Evolutionary conservation across 768 basidiomycete species (phyloP), one percentile per base, ranked within the genome.

Genomic region (Dentipellis sp.): DNA sequence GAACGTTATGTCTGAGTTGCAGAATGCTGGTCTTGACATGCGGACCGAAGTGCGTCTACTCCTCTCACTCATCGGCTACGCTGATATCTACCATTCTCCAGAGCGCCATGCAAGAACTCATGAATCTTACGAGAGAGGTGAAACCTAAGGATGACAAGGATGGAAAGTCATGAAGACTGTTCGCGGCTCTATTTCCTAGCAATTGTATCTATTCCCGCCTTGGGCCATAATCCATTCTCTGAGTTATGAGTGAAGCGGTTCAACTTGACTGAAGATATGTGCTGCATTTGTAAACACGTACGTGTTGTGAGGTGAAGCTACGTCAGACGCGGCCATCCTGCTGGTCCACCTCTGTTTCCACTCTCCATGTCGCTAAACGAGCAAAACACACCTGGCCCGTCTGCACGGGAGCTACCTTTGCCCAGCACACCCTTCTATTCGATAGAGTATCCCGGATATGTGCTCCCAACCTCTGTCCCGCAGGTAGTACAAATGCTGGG

Each of bases 371-470:
- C 40, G 14, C 40, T 42, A 19, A 42, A 42, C 40, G 29, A 29
- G 6, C 29, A 29, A 29, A 29, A 29, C 16, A n/a, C 52, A 54
- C 49, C 35, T 10, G 50, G 19, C 14, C 19, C 58, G n/a, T 59
- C 65, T 38, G 78, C 77, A 0, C 71, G 68, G 14, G 69, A 74
- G 39, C 68, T 53, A 17, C 71, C 77, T 2, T 71, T 91, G 1
- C 81, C 84, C 19, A 72, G 78, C 36, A 73, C 75, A 5, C 74
- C 81, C 34, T 88, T 84, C 66, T 88, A 87, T 65, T 86, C 91
- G 4, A 75, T 95, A 58, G 94, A 97, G 68, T 95, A 93, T 71
- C 93, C 93, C 7, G 93, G 93, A 58, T 91, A 91, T 61, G 84
- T 97, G 54, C 71, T 76, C 12, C 69, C 75, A 3, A 66, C 76